Base-by-base conservation (phyloP, 108 stramenopile genomes). In the Mediolabrus comicus region DNA sequence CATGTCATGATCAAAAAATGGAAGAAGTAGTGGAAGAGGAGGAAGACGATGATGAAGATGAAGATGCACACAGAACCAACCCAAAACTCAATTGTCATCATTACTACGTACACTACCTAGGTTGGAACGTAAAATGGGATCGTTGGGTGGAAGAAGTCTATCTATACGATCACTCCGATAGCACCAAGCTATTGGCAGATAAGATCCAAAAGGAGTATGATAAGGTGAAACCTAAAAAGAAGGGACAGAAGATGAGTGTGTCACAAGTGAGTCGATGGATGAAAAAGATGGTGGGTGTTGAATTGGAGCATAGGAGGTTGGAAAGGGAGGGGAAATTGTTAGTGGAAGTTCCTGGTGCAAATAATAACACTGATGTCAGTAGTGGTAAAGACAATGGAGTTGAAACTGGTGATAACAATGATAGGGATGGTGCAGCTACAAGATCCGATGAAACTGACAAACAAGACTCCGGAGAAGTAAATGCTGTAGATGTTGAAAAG, bases 101-200 rank as follows among this genome's bases (percentile, higher is more conserved):
- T 53, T 90, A 87, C 69, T 93, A 87, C 65, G 82, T 93, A 19
- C 92, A 93, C 53, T 93, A 83, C 61, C 51, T 69, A 30, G 81
- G 82, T 30, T 93, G 92, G 92, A 87, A 86, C 36, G 79, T 80
- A 6, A 81, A 86, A 30, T 93, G 89, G 89, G 92, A 93, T 84
- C 84, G 87, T 34, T 93, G 92, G 92, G 83, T 89, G 10, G 32
- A 69, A 3, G 83, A 86, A 71, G 28, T 51, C 19, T 77, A 73
- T 35, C 53, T 93, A 14, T 75, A 77, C 34, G 72, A 66, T 24
- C 74, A 74, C 56, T 79, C 74, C 19, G 58, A 66, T 34, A 74
- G 66, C 28, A 62, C 83, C 0, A 53, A 59, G 29, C n/a, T 30
- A 25, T 59, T 83, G 28, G 84, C 84, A 16, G 38, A 71, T 16